Evolutionary conservation across 2,329 filamentous ascomycete genomes (phyloP).

Genomic region (Daldinia sp.): DNA sequence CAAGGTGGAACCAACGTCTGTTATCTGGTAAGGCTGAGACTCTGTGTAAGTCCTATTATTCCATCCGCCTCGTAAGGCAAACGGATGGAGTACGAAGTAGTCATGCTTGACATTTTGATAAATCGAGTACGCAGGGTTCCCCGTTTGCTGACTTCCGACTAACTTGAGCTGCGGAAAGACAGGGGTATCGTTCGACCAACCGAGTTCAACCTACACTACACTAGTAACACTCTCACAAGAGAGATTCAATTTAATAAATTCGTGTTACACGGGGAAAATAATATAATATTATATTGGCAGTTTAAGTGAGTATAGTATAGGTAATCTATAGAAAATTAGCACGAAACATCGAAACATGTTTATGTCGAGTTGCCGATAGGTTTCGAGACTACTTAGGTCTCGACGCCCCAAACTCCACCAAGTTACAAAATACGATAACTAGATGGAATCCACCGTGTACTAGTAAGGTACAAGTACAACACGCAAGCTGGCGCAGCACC

Average conservation of each 20-base stretch:
- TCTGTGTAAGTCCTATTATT: conserved; percentile 9
- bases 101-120: background rate
- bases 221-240: background rate
- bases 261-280: conserved; percentile 15
- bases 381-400: too few species aligned
- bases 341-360: background rate
- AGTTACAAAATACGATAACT: conserved; percentile 5
- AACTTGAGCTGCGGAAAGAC: background rate
- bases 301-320: background rate
- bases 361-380: background rate
- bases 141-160: background rate
- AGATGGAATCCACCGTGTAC: background rate
- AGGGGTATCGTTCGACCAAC: background rate
- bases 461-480: conserved; percentile 1
- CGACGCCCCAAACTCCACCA: background rate
- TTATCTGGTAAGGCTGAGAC: conserved; percentile 34
- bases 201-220: too few species aligned
- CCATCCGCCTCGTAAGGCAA: conserved; percentile 12
- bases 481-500: background rate
- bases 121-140: background rate
- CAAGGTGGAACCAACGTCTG: conserved; percentile 32
- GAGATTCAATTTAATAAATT: background rate
- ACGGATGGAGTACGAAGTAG: background rate
- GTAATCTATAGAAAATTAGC: background rate
- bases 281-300: background rate